Base-by-base conservation (phyloP, 139 green algal species). In the Chloropicon primus region DNA sequence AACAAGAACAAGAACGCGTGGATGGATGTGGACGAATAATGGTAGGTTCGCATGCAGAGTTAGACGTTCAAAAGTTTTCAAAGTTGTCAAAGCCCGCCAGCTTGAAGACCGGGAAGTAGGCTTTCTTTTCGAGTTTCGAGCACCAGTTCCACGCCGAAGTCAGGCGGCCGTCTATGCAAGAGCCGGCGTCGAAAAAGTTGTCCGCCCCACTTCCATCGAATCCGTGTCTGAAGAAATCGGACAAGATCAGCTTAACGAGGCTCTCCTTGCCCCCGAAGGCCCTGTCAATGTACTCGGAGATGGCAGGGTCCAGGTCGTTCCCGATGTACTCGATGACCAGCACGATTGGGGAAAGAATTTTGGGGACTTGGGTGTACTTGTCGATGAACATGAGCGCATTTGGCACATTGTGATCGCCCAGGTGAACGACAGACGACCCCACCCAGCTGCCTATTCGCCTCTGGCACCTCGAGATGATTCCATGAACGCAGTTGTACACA, bases 341-440 rank as follows among this genome's bases (percentile, higher is more conserved):
- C 17, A 95, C 88, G 53, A 97, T 80, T 0, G 94, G 94, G 84
- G 94, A 94, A 22, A 98, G 80, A 76, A 98, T 97, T 73, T 91
- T 86, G 0, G 92, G 90, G 41, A 84, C 88, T 87, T 95, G 91
- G 1, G 88, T 95, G 88, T 97, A 98, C 86, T 98, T 98, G 88
- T 97, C 91, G 72, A 97, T 95, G 88, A 98, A 97, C 79, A 94
- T 89, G 24, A 97, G 87, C 24, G 91, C 91, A 80, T 97, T 97
- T 62, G 93, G 93, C 53, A 97, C 93, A 82, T 96, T 96, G 88
- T 97, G 92, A 84, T 98, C 94, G 17, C 93, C 94, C 71, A 97
- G 83, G 82, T 97, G 94, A n/a, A 97, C 86, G 25, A 98, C 94
- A 2, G 84, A 88, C 62, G 81, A 91, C 27, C 94, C 94, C 28